Evolutionary conservation across 768 basidiomycete species (phyloP).

Genomic region (Boletellus emodensis): DNA sequence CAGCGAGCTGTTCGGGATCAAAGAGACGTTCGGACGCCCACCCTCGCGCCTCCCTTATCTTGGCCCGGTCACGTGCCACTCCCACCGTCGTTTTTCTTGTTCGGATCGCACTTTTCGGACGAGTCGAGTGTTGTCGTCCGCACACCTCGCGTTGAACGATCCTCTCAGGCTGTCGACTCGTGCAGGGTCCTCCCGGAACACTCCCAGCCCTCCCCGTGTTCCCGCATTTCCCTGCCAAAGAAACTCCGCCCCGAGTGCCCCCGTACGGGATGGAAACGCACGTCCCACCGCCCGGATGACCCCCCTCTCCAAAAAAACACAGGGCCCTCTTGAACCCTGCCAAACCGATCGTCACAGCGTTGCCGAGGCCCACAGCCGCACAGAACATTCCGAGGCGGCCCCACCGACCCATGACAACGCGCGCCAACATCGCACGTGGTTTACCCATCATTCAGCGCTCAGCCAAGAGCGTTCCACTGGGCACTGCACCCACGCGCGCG

Average conservation of each 20-base stretch:
- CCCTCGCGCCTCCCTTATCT: neutral
- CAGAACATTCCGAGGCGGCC: neutral
- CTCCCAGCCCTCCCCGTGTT: neutral
- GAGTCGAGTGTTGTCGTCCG: too few species aligned
- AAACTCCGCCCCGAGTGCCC: slow-evolving; percentile 6
- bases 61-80: slow-evolving; percentile 11
- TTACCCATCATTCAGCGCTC: too few species aligned
- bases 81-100: neutral
- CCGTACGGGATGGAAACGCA: slow-evolving; percentile 3
- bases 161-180: neutral
- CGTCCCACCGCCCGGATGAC: too few species aligned
- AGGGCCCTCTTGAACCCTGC: neutral
- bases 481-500: too few species aligned
- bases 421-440: too few species aligned
- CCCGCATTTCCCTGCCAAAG: neutral
- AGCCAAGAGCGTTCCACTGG: too few species aligned
- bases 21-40: neutral
- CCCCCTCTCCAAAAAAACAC: too few species aligned
- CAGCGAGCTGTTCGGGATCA: neutral
- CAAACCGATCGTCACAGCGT: neutral
- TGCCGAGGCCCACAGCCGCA: neutral
- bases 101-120: neutral
- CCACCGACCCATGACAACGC: neutral
- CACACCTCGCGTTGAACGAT: too few species aligned
- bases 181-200: neutral